phyloP scores from a whole-genome alignment of 306 rosid genomes.

The Phaseolus lunatus region DNA sequence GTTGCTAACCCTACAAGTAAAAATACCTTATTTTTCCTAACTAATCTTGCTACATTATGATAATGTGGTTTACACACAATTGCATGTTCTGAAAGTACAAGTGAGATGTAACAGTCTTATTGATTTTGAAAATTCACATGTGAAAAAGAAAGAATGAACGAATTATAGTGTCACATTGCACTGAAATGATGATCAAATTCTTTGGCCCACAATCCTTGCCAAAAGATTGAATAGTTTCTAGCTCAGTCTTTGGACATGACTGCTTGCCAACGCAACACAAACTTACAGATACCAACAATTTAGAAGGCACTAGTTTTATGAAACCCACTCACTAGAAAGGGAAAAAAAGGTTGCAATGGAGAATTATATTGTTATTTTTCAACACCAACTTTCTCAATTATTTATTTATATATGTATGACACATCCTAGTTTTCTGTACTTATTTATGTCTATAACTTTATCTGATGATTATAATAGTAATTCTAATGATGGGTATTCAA shows the following conservation, averaged over 20 bases:
- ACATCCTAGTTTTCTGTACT: no score
- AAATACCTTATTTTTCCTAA: not conserved
- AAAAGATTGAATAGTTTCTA: slow-evolving; percentile 27
- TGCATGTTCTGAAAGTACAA: not conserved
- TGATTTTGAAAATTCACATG: not conserved
- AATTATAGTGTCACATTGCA: not conserved
- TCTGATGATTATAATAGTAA: slow-evolving; percentile 25
- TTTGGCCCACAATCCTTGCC: slow-evolving; percentile 1
- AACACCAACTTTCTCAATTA: slow-evolving; percentile 10
- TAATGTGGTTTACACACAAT: not conserved
- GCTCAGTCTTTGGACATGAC: not conserved
- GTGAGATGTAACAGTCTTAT: not conserved
- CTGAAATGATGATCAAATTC: not conserved
- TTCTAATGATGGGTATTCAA: slow-evolving; percentile 32
- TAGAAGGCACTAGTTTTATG: not conserved
- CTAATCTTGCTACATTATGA: not conserved
- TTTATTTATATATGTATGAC: not conserved
- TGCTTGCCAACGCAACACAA: slow-evolving; percentile 30
- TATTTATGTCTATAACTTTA: slow-evolving; percentile 30
- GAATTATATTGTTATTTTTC: not conserved
- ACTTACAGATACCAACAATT: not conserved
- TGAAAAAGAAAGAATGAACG: not conserved
- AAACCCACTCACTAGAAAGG: not conserved
- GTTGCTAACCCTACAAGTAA: not conserved
- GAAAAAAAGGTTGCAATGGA: not conserved